Evolutionary conservation across 2,329 filamentous ascomycete species (phyloP).

Genomic region (Diaporthe sp.): DNA sequence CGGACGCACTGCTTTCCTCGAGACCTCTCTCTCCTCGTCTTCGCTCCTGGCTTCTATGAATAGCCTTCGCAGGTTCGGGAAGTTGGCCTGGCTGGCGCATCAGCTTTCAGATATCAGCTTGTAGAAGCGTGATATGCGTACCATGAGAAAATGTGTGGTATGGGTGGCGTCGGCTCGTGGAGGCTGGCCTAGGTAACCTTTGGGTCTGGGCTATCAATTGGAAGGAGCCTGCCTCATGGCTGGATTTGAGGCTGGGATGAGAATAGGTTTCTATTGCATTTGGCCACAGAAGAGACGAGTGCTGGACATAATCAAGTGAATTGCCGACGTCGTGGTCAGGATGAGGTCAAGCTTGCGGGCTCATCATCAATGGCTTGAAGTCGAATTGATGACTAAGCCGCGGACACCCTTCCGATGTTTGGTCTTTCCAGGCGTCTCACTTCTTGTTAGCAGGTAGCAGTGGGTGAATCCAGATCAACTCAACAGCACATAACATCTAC

Average conservation of each 20-base stretch:
- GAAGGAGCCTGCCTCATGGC: neutral
- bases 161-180: neutral
- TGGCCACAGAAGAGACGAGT: neutral
- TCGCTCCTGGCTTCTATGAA: constrained; percentile 40
- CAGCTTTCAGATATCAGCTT: neutral
- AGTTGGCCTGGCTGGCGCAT: constrained; percentile 38
- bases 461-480: neutral
- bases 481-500: neutral
- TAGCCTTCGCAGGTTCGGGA: constrained; percentile 41
- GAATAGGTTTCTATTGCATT: neutral
- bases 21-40: constrained; percentile 87
- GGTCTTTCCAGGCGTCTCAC: neutral
- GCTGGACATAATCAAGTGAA: neutral
- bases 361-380: neutral
- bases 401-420: neutral
- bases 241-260: neutral
- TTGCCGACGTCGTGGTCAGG: neutral
- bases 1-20: constrained; percentile 81
- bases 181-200: neutral
- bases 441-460: neutral
- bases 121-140: neutral
- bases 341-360: neutral
- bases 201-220: neutral
- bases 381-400: constrained; percentile 15
- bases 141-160: neutral